Conservation (phyloP, 1,139 yeast genomes). For the Yamadazyma taylorii region DNA sequence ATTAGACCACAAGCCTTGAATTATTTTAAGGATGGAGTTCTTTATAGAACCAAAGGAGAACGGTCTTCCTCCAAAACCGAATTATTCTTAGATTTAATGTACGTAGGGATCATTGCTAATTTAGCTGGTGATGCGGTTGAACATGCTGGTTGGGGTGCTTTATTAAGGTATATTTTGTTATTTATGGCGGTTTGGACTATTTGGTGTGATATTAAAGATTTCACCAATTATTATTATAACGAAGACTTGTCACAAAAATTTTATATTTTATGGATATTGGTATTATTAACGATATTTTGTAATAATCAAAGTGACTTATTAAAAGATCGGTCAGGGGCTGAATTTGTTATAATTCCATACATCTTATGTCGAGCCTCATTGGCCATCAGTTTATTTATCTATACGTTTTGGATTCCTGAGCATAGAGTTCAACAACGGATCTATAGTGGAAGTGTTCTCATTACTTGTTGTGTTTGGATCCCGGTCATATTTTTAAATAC, state of each 20-base stretch:
- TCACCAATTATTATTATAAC: constrained; percentile 63
- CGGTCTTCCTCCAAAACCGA: constrained; percentile 53
- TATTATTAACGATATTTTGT: constrained; percentile 50
- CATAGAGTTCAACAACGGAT: constrained; percentile 54
- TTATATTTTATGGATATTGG: constrained; percentile 55
- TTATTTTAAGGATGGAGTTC: constrained; percentile 57
- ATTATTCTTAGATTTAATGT: constrained; percentile 60
- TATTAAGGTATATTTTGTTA: constrained; percentile 50
- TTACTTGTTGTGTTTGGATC: constrained; percentile 46
- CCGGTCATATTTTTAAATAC: constrained; percentile 45
- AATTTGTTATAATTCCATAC: constrained; percentile 47
- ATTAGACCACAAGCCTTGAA: constrained; percentile 61
- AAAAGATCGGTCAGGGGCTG: constrained; percentile 37
- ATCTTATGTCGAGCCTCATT: constrained; percentile 46
- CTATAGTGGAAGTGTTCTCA: constrained; percentile 31
- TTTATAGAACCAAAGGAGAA: constrained; percentile 58
- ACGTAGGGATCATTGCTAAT: constrained; percentile 65
- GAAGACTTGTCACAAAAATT: constrained; percentile 59
- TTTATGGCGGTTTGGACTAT: constrained; percentile 63
- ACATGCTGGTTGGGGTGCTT: constrained; percentile 47
- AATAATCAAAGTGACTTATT: constrained; percentile 48
- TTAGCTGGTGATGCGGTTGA: constrained; percentile 57
- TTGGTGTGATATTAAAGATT: constrained; percentile 65
- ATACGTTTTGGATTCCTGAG: constrained; percentile 53
- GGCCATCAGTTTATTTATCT: constrained; percentile 35